phyloP scores from a whole-genome alignment of 2,329 filamentous ascomycete species.

The Ophiostoma fasciatum region DNA sequence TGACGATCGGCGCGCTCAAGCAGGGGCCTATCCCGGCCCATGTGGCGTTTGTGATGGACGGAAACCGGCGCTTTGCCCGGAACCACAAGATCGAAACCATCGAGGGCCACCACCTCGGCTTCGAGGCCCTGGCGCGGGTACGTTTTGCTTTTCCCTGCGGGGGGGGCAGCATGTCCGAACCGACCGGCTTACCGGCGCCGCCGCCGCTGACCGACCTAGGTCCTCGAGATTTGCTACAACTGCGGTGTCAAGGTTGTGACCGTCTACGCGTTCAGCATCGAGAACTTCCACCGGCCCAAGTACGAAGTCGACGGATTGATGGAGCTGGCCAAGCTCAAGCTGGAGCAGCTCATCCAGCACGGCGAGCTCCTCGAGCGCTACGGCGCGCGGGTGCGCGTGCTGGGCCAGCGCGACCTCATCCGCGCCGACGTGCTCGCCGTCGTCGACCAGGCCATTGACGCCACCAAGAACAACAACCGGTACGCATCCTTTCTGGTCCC shows the following conservation, averaged over 20 bases:
- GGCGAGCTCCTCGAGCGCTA: slow-evolving; percentile 88
- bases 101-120: slow-evolving; percentile 89
- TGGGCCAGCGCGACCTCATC: slow-evolving; percentile 73
- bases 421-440: slow-evolving; percentile 78
- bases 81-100: slow-evolving; percentile 89
- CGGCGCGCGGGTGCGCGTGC: slow-evolving; percentile 69
- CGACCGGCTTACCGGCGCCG: no score
- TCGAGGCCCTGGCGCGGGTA: slow-evolving; percentile 83
- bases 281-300: slow-evolving; percentile 95
- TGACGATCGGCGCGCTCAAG: slow-evolving; percentile 74
- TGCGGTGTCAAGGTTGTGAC: slow-evolving; percentile 93
- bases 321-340: slow-evolving; percentile 93
- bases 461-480: slow-evolving; percentile 79
- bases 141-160: slow-evolving; percentile 18
- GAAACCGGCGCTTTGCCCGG: slow-evolving; percentile 83
- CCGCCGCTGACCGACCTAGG: no score
- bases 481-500: no score
- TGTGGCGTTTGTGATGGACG: slow-evolving; percentile 99
- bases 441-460: slow-evolving; percentile 69
- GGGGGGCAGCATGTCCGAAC: no score
- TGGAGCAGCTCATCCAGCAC: slow-evolving; percentile 82
- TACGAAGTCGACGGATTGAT: slow-evolving; percentile 95
- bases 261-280: slow-evolving; percentile 96
- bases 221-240: slow-evolving; percentile 97
- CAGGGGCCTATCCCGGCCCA: slow-evolving; percentile 89